Evolutionary conservation across 2,329 filamentous ascomycete genomes (phyloP).

Genomic region (Coniochaeta ligniaria): DNA sequence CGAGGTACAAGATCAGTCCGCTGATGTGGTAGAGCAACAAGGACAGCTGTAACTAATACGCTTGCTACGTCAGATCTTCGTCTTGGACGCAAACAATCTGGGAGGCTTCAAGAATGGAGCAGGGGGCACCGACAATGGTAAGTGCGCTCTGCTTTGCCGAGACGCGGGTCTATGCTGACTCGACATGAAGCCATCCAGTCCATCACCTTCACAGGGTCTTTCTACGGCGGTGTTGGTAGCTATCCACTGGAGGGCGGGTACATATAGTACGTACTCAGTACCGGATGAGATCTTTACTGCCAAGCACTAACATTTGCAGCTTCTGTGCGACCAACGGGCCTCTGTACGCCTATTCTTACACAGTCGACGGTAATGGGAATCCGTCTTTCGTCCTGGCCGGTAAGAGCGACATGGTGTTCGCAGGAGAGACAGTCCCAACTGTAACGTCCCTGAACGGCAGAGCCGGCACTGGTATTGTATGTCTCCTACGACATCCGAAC

Average conservation of each 20-base stretch:
- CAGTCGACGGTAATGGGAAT: constrained; percentile 16
- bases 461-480: constrained; percentile 23
- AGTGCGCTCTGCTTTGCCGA: too few relatives aligned
- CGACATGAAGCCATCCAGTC: constrained; percentile 25
- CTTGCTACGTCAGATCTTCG: constrained; percentile 20
- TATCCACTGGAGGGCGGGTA: constrained; percentile 35
- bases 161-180: constrained; percentile 1
- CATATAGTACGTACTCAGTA: constrained; percentile 21
- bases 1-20: too few relatives aligned
- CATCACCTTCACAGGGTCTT: constrained; percentile 14
- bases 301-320: neutral
- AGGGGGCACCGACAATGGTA: constrained; percentile 23
- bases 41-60: too few relatives aligned
- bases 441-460: constrained; percentile 25
- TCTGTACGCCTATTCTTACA: constrained; percentile 24
- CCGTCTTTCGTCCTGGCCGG: constrained; percentile 23
- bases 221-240: constrained; percentile 28
- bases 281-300: neutral
- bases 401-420: constrained; percentile 18
- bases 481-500: too few relatives aligned
- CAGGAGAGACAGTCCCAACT: constrained; percentile 25
- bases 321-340: constrained; percentile 24
- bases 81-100: constrained; percentile 31
- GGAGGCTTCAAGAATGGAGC: constrained; percentile 26
- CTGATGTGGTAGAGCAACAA: too few relatives aligned